Base-by-base conservation (phyloP, 139 green algal genomes). In the Chlamydomonas applanata region DNA sequence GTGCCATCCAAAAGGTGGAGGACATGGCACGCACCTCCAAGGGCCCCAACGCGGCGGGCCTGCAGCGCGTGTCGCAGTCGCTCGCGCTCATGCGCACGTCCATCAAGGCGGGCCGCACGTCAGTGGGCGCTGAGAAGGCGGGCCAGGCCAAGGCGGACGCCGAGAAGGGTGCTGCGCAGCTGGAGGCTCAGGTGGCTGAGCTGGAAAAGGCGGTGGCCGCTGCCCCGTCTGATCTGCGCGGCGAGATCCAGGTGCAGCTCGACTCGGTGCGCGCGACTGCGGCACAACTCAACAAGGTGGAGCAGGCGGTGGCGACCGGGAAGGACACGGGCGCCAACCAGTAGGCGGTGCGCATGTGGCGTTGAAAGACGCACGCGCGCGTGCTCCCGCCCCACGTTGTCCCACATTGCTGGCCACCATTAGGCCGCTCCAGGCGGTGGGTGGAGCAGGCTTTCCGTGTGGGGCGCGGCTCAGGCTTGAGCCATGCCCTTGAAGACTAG, bases 201-300 rank as follows among this genome's bases (percentile, higher is more conserved):
- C 40, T 77, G 44, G 57, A 70, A 46, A 56, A 72, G 68, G 81
- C 61, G 27, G 78, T 64, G 40, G 49, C 5, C 32, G 53, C 2
- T 19, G n/a, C 74, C 16, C 59, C 40, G 2, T 40, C 66, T 0
- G 27, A 73, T 59, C 52, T 80, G 36, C 29, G 64, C 35, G 27
- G 59, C 40, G 75, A 80, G 75, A 80, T 80, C 45, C 52, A 67
- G 56, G 52, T 67, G 22, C 56, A 71, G 53, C 75, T 80, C 27
- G 75, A 0, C 20, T 52, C 57, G 2, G 67, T 80, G 32, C 53
- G 34, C 13, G 29, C 22, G 0, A 67, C 75, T 2, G 75, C 68
- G 7, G 20, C 1, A 20, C 75, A 62, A 9, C 36, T 80, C 65
- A 32, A 66, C 40, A 14, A 30, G 3, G 36, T 80, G 49, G 67